Evolutionary conservation across 2,329 filamentous ascomycete genomes (phyloP), one percentile per base, ranked within the genome.

Genomic region (Trichophaea hybrida): DNA sequence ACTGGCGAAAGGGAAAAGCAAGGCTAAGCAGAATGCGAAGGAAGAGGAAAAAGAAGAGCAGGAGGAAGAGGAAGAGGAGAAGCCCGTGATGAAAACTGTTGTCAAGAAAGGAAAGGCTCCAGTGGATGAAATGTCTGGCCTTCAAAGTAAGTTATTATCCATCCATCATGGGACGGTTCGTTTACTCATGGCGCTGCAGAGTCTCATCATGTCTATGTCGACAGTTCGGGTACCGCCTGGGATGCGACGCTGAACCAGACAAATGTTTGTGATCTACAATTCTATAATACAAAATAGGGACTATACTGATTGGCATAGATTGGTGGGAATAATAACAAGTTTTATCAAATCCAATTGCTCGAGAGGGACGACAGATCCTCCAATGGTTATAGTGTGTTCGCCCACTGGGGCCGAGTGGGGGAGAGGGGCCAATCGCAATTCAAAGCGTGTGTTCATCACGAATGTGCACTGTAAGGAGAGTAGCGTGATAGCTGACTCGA

Each of bases 201-300:
- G 7, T 40, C 50, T 12, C 75, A 73, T 44, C 69, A 72, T 15
- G 86, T 94, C 35, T 82, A 85, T 68, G 79, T 91, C 59, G 84
- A 84, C 61, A 1, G 6, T 1, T 72, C 78, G 1, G 80, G 81
- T 17, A 73, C 84, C 58, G 87, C 91, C 52, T 91, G 80, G 70
- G 88, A 94, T 69, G 87, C 85, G 0, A 82, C 85, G 0, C 75
- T 94, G 50, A 93, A 90, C 66, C 85, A 90, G 70, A 85, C 87
- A 8, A 86, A 88, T 65, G 75, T 85, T 0, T 73, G 75, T 0
- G 72, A 77, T 51, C 93, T 32, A n/a, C 13, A 24, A 24, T 24
- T 24, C 24, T 24, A 24, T 24, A 24, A 24, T 24, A 24, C 24
- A 24, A 12, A 7, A 34, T 31, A 53, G 1, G 50, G 34, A 3